Conservation (phyloP, 768 basidiomycete genomes). For the Russula vinacea region DNA sequence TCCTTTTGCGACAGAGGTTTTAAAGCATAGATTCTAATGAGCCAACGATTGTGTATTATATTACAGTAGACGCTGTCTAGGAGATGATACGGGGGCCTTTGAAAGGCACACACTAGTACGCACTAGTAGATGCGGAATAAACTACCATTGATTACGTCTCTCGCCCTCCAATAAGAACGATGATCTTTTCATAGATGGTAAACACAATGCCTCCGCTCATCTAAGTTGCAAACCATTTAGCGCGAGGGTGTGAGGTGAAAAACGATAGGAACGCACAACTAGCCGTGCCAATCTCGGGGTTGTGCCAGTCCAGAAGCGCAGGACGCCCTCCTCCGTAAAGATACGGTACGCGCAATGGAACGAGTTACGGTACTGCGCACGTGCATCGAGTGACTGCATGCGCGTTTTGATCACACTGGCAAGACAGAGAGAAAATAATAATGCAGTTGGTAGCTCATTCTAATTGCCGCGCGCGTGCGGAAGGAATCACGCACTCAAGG, state of each 20-base stretch:
- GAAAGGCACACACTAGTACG: background rate
- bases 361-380: constrained; percentile 82
- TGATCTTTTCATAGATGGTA: constrained; percentile 84
- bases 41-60: too few species aligned
- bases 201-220: constrained; percentile 92
- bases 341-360: constrained; percentile 96
- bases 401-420: constrained; percentile 94
- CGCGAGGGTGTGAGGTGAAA: background rate
- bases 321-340: constrained; percentile 86
- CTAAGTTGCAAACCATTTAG: constrained; percentile 41
- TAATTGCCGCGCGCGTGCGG: constrained; percentile 5
- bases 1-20: constrained; percentile 18
- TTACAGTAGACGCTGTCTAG: background rate
- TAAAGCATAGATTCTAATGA: background rate
- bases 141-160: constrained; percentile 26
- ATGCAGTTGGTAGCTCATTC: background rate
- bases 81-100: background rate
- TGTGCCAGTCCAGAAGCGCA: constrained; percentile 96
- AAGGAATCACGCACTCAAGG: constrained; percentile 57
- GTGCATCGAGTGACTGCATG: constrained; percentile 91
- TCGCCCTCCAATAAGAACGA: constrained; percentile 46
- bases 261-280: constrained; percentile 52
- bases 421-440: constrained; percentile 1
- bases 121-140: background rate
- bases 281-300: constrained; percentile 84